These are phyloP conservation scores for Boletus bicolor DNA, from an alignment of 768 basidiomycete genomes.

Conservation along the genomic window DNA sequence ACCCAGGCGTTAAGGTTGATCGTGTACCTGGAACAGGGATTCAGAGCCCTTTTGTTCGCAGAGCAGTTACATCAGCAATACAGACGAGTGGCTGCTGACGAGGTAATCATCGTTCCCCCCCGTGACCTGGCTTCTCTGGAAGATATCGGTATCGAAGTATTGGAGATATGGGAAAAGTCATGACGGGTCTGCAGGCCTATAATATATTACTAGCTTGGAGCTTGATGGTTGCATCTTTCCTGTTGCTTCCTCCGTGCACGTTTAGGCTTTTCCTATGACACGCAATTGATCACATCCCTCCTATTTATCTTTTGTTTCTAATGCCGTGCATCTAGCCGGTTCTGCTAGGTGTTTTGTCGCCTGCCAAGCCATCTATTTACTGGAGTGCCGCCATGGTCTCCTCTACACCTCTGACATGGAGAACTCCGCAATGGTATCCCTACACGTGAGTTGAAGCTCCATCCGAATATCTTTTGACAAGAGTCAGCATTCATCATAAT, in stretches of 20 bases:
- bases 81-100: constrained; percentile 19
- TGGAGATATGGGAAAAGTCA: constrained; percentile 7
- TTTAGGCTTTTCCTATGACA: no score
- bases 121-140: not conserved
- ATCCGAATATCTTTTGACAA: not conserved
- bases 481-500: not conserved
- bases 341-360: no score
- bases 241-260: no score
- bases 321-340: no score
- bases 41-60: constrained; percentile 5
- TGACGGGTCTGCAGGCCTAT: not conserved
- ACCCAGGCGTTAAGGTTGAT: not conserved
- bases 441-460: not conserved
- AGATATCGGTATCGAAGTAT: not conserved
- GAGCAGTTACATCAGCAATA: constrained; percentile 1
- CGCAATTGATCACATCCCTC: no score
- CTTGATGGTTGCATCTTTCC: no score
- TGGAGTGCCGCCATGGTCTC: not conserved
- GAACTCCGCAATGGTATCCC: not conserved
- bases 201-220: no score
- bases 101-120: not conserved
- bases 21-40: constrained; percentile 8
- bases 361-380: no score
- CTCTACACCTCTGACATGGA: not conserved
- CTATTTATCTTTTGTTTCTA: no score